Conservation (phyloP, 768 basidiomycete species). For the Boletus edulis region DNA sequence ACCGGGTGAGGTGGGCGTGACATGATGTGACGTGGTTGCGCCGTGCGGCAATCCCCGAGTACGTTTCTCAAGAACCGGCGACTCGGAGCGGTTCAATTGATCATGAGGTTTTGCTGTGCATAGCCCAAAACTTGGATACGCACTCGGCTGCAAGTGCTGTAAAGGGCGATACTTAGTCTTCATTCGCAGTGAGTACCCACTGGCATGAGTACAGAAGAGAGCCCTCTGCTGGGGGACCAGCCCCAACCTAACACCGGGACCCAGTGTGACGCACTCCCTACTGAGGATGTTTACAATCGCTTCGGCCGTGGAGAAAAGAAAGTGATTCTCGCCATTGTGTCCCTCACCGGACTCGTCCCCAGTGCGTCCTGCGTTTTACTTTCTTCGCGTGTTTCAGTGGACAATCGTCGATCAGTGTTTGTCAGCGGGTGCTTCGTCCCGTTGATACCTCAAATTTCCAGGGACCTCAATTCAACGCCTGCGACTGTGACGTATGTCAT, state of each 20-base stretch:
- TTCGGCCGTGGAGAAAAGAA: slow-evolving; percentile 53
- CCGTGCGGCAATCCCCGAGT: too few species aligned
- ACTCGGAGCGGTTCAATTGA: too few species aligned
- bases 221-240: slow-evolving; percentile 20
- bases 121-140: too few species aligned
- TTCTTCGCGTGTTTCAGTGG: neutral
- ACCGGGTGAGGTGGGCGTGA: too few species aligned
- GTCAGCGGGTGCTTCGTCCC: slow-evolving; percentile 70
- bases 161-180: too few species aligned
- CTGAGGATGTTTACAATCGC: slow-evolving; percentile 50
- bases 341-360: slow-evolving; percentile 60
- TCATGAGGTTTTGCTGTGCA: too few species aligned
- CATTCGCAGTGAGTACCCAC: slow-evolving; percentile 3
- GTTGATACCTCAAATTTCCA: slow-evolving; percentile 69
- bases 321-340: slow-evolving; percentile 55
- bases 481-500: slow-evolving; percentile 51
- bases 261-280: neutral
- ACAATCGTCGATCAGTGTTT: slow-evolving; percentile 47
- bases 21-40: too few species aligned
- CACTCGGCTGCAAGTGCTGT: too few species aligned
- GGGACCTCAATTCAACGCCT: slow-evolving; percentile 57
- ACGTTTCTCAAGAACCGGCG: too few species aligned
- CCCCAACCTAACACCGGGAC: neutral
- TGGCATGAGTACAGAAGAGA: slow-evolving; percentile 31
- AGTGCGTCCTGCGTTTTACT: slow-evolving; percentile 37